Evolutionary conservation across 768 basidiomycete genomes (phyloP).

Genomic region (Rhizopogon sp.): DNA sequence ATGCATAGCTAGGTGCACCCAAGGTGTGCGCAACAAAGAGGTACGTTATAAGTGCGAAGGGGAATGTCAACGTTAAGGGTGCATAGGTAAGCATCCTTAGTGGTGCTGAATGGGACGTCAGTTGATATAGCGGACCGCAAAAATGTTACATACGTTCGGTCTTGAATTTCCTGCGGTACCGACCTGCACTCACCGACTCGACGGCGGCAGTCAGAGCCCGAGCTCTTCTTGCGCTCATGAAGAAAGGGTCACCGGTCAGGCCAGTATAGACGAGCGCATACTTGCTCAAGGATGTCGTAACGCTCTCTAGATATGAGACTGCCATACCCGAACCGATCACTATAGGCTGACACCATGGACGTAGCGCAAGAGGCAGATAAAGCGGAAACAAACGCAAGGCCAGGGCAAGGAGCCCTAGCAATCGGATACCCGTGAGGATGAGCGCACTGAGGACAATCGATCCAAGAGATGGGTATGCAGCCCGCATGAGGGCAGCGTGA

Average conservation of each 20-base stretch:
- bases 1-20: slow-evolving; percentile 61
- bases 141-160: slow-evolving; percentile 47
- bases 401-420: slow-evolving; percentile 45
- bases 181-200: slow-evolving; percentile 38
- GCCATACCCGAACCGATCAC: slow-evolving; percentile 31
- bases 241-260: slow-evolving; percentile 69
- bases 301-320: slow-evolving; percentile 38
- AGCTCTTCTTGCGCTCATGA: slow-evolving; percentile 50
- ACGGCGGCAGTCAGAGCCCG: slow-evolving; percentile 52
- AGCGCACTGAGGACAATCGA: slow-evolving; percentile 73
- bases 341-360: slow-evolving; percentile 38
- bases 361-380: slow-evolving; percentile 41
- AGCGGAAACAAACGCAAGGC: slow-evolving; percentile 51
- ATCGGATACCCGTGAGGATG: slow-evolving; percentile 65
- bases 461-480: slow-evolving; percentile 79
- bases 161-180: slow-evolving; percentile 44
- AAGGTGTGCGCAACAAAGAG: slow-evolving; percentile 85
- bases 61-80: slow-evolving; percentile 75
- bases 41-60: slow-evolving; percentile 79
- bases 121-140: not conserved
- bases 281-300: slow-evolving; percentile 50
- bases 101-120: slow-evolving; percentile 35
- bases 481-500: slow-evolving; percentile 71
- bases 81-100: slow-evolving; percentile 68
- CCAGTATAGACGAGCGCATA: slow-evolving; percentile 73